Percentiles rank a stretch among this genome's conserved stretches.
Conservation (phyloP, 306 rosid species). For the Trichosanthes cucumerina region DNA sequence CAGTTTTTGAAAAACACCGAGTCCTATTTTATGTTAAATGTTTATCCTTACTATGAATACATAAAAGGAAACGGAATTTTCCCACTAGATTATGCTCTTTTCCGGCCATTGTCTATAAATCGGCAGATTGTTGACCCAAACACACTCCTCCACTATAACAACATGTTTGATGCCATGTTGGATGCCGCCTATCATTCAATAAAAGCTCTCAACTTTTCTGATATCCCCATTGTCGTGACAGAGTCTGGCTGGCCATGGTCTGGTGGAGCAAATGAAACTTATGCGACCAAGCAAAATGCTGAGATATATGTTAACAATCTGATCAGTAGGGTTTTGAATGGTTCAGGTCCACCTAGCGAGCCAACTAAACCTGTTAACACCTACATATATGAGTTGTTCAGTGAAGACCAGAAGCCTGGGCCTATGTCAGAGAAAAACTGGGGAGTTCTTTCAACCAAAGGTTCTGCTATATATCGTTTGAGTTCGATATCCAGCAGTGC, state of each 20-base stretch:
- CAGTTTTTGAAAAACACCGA: constrained; percentile 53
- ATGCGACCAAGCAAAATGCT: constrained; percentile 64
- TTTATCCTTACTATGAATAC: constrained; percentile 49
- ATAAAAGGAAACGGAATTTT: constrained; percentile 52
- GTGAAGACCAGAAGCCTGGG: constrained; percentile 82
- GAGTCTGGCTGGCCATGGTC: constrained; percentile 87
- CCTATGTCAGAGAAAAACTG: constrained; percentile 54
- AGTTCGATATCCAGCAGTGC: constrained; percentile 26
- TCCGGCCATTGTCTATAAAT: constrained; percentile 63
- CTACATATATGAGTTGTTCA: constrained; percentile 75
- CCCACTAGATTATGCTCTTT: constrained; percentile 79
- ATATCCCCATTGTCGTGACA: constrained; percentile 60
- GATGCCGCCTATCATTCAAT: constrained; percentile 80
- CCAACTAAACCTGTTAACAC: constrained; percentile 52
- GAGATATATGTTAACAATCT: constrained; percentile 49
- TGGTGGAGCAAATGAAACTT: constrained; percentile 64
- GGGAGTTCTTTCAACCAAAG: constrained; percentile 59
- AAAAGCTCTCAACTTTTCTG: constrained; percentile 48
- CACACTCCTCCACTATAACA: constrained; percentile 60
- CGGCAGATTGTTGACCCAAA: constrained; percentile 89
- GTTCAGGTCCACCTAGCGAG: constrained; percentile 83
- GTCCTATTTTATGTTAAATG: constrained; percentile 57
- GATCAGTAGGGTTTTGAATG: constrained; percentile 52
- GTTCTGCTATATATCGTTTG: constrained; percentile 51
- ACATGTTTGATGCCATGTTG: constrained; percentile 93